phyloP scores from a whole-genome alignment of 163 green algal genomes.

The Scenedesmus sp. region DNA sequence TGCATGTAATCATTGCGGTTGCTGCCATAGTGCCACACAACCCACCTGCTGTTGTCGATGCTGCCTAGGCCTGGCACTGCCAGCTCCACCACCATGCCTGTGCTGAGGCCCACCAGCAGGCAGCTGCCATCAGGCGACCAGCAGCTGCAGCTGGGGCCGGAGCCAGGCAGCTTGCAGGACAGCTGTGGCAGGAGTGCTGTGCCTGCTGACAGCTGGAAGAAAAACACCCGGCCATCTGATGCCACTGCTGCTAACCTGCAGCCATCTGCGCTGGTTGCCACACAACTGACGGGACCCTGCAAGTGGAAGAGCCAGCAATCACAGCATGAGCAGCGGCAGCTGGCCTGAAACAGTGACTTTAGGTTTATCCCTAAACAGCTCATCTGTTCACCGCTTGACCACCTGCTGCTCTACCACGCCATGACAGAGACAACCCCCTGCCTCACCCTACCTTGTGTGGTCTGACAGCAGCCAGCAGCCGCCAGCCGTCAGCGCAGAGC shows the following conservation, averaged over 20 bases:
- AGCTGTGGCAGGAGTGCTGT: constrained; percentile 9
- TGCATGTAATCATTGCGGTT: no score
- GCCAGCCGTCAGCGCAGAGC: constrained; percentile 67
- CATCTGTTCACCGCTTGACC: neutral
- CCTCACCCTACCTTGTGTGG: constrained; percentile 75
- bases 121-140: constrained; percentile 63
- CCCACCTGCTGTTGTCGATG: constrained; percentile 34
- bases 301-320: neutral
- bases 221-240: constrained; percentile 78
- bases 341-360: no score
- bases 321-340: neutral
- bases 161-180: neutral
- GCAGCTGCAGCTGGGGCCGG: constrained; percentile 54
- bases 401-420: neutral
- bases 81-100: constrained; percentile 65
- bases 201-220: constrained; percentile 63
- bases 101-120: constrained; percentile 72
- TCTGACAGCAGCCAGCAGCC: constrained; percentile 68
- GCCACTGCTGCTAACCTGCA: constrained; percentile 63
- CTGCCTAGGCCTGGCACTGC: constrained; percentile 17
- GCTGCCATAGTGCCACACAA: neutral
- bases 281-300: constrained; percentile 56
- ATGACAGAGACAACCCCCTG: neutral
- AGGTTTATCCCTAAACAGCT: neutral
- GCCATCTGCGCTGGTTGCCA: constrained; percentile 67